Percentiles rank a stretch among this genome's conserved stretches.
phyloP scores from a whole-genome alignment of 164 flowering plant genomes.

The Berberis thunbergii region DNA sequence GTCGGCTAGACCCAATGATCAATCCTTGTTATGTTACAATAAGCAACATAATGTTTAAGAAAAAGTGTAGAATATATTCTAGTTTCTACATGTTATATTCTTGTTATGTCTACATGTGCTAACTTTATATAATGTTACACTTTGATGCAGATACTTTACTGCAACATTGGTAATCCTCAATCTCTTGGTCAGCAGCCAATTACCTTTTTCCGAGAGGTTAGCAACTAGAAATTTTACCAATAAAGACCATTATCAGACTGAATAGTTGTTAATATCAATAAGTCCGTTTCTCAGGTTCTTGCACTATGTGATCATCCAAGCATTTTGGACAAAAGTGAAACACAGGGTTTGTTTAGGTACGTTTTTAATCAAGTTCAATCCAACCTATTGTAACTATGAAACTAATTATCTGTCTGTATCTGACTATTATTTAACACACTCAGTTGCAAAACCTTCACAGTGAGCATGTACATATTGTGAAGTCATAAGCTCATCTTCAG shows the following conservation, averaged over 20 bases:
- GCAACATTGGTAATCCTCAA: constrained; percentile 99
- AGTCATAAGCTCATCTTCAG: too few relatives aligned
- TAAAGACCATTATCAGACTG: background rate
- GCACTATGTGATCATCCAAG: constrained; percentile 86
- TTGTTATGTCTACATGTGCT: background rate
- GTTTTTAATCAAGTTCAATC: background rate
- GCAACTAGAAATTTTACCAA: constrained; percentile 1
- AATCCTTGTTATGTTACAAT: too few relatives aligned
- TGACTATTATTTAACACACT: too few relatives aligned
- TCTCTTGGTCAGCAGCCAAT: constrained; percentile 97
- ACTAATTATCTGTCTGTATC: too few relatives aligned
- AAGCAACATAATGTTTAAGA: too few relatives aligned
- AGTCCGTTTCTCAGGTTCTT: constrained; percentile 51
- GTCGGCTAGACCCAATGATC: too few relatives aligned
- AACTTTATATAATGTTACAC: background rate
- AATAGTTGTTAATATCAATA: background rate
- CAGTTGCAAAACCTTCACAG: too few relatives aligned
- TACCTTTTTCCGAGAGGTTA: constrained; percentile 92
- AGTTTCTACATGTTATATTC: background rate
- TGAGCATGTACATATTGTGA: too few relatives aligned
- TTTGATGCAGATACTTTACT: constrained; percentile 73
- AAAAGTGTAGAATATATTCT: background rate
- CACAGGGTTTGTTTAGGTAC: constrained; percentile 88
- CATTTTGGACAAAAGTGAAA: constrained; percentile 71
- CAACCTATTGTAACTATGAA: too few relatives aligned